Evolutionary conservation across 441 rosid species (phyloP).

Genomic region (Adansonia madagascariensis): DNA sequence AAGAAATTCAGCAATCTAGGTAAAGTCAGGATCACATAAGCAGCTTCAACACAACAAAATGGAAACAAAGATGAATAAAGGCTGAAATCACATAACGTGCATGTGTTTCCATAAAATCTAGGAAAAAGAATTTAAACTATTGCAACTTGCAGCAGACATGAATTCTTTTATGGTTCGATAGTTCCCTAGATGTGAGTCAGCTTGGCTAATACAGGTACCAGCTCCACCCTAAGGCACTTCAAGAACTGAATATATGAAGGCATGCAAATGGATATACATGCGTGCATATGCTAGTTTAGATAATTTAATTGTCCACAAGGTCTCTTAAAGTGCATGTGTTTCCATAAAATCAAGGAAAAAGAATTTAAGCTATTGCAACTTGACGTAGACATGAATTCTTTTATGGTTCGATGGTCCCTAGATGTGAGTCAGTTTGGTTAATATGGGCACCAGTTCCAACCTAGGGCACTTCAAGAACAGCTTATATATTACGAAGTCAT

Average conservation of each 20-base stretch:
- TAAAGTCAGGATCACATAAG: slow-evolving; percentile 10
- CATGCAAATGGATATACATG: slow-evolving; percentile 1
- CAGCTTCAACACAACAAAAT: neutral
- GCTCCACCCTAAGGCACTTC: neutral
- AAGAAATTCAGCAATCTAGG: slow-evolving; percentile 29
- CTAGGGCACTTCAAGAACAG: slow-evolving; percentile 7
- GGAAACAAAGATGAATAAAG: neutral
- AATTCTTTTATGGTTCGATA: neutral
- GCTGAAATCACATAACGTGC: neutral
- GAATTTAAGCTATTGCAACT: neutral
- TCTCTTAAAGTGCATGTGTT: neutral
- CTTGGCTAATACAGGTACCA: neutral
- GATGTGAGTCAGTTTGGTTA: slow-evolving; percentile 4
- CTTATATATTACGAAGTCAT: neutral
- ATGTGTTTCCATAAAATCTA: neutral
- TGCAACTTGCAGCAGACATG: neutral
- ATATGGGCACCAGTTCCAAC: neutral
- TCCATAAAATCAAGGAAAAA: neutral
- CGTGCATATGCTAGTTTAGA: neutral
- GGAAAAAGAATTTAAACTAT: neutral
- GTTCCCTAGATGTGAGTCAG: neutral
- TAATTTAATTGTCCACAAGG: neutral
- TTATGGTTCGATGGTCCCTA: neutral
- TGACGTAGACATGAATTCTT: slow-evolving; percentile 7
- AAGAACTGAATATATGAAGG: neutral